Evolutionary conservation across 495 filamentous ascomycete genomes (phyloP).

Genomic region (Penicillium ochrochloron): DNA sequence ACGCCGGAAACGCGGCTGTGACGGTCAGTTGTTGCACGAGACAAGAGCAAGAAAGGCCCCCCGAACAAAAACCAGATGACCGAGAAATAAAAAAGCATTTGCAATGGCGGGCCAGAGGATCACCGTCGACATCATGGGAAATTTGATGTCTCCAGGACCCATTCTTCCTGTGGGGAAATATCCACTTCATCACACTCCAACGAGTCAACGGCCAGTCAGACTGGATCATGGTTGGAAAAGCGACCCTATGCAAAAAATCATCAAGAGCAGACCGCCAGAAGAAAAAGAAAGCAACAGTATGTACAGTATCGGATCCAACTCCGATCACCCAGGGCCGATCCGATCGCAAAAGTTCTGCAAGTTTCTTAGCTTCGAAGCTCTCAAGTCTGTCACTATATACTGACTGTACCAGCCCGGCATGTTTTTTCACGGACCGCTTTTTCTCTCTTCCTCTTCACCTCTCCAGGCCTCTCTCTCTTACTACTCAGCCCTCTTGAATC

Average conservation of each 20-base stretch:
- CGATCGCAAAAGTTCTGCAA: constrained; percentile 1
- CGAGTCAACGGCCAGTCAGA: neutral
- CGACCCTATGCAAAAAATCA: neutral
- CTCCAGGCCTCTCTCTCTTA: neutral
- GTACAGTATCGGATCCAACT: too few species aligned
- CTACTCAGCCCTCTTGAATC: neutral
- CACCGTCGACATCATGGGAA: constrained; percentile 1
- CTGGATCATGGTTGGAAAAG: neutral
- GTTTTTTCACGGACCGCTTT: constrained; percentile 9
- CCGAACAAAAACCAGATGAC: neutral
- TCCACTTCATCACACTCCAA: constrained; percentile 3
- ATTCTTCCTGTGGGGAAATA: neutral
- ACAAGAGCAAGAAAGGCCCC: neutral
- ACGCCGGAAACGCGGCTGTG: neutral
- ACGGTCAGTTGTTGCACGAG: neutral
- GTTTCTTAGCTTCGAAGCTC: neutral
- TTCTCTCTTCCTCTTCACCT: neutral
- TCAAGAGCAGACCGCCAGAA: neutral
- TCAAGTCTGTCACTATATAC: neutral
- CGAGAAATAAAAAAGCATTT: neutral
- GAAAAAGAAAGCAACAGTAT: neutral
- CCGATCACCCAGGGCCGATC: constrained; percentile 1
- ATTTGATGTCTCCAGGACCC: constrained; percentile 4
- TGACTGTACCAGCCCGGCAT: neutral
- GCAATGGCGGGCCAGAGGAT: neutral